A percentile compares a stretch with the other conserved stretches of the same genome.
Conservation (phyloP, 345 rosid genomes). For the Clausena lansium region DNA sequence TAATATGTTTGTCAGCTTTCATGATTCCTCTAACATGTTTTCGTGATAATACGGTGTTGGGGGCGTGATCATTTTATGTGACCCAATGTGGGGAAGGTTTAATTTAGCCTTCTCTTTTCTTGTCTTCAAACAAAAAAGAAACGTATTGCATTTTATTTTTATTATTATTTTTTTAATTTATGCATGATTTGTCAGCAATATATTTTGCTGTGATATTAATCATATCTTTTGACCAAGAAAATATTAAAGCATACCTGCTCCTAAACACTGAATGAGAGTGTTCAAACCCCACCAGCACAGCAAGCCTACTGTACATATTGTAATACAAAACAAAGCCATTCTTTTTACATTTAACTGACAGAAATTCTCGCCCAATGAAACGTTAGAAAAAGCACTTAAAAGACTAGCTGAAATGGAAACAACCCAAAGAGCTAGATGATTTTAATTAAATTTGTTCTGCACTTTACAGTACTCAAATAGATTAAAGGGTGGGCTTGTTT, state of each 20-base stretch:
- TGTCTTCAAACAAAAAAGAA: not conserved
- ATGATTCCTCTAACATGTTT: slow-evolving; percentile 54
- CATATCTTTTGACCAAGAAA: slow-evolving; percentile 29
- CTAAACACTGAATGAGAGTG: not conserved
- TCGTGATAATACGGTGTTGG: slow-evolving; percentile 61
- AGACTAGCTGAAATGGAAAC: not conserved
- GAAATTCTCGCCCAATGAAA: not conserved
- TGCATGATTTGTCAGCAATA: slow-evolving; percentile 15
- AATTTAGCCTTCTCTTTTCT: slow-evolving; percentile 14
- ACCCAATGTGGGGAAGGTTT: slow-evolving; percentile 50
- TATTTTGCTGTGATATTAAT: slow-evolving; percentile 20
- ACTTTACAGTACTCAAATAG: slow-evolving; percentile 10
- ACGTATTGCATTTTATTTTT: not conserved
- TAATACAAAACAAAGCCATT: too few species aligned
- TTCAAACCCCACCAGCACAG: slow-evolving; percentile 16
- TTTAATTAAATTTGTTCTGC: too few species aligned
- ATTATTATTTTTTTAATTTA: not conserved
- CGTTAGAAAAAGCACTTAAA: not conserved
- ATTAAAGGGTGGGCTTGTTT: slow-evolving; percentile 31
- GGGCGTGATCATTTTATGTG: slow-evolving; percentile 48
- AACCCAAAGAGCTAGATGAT: not conserved
- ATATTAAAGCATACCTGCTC: slow-evolving; percentile 15
- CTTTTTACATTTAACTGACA: not conserved
- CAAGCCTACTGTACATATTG: not conserved
- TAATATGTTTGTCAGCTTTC: slow-evolving; percentile 44